Evolutionary conservation across 129 eudicot genomes (phyloP).

Genomic region (Silybum marianum): DNA sequence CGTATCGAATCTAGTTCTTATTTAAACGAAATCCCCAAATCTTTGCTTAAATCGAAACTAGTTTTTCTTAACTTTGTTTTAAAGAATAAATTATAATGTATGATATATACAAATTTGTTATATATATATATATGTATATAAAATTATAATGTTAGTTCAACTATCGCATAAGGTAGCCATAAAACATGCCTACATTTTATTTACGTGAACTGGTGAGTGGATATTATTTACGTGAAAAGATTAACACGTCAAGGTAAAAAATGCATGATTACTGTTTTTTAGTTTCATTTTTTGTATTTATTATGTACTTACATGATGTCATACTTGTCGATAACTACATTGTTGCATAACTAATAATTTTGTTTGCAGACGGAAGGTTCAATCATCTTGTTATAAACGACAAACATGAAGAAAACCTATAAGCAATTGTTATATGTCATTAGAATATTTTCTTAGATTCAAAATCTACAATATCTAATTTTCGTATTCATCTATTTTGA

Average conservation of each 20-base stretch:
- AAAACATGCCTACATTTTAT: constrained; percentile 35
- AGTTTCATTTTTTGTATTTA: neutral
- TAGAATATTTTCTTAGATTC: constrained; percentile 5
- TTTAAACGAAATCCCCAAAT: neutral
- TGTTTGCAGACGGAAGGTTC: neutral
- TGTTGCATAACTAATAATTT: neutral
- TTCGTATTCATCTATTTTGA: neutral
- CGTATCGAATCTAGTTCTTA: neutral
- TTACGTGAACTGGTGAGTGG: constrained; percentile 17
- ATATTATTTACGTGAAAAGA: constrained; percentile 21
- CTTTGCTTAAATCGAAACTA: neutral
- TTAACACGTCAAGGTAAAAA: constrained; percentile 2
- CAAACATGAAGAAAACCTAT: neutral
- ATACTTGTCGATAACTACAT: constrained; percentile 5
- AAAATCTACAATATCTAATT: neutral
- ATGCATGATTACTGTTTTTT: constrained; percentile 20
- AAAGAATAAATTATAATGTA: too few species aligned
- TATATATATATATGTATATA: too few species aligned
- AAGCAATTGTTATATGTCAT: neutral
- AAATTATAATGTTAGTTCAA: constrained; percentile 20
- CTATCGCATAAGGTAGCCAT: constrained; percentile 1
- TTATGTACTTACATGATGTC: neutral
- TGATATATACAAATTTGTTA: neutral
- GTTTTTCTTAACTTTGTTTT: neutral
- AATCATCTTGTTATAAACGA: neutral